phyloP scores from a whole-genome alignment of 1,284 basidiomycete genomes.

The Singerocomus rubriflavus region DNA sequence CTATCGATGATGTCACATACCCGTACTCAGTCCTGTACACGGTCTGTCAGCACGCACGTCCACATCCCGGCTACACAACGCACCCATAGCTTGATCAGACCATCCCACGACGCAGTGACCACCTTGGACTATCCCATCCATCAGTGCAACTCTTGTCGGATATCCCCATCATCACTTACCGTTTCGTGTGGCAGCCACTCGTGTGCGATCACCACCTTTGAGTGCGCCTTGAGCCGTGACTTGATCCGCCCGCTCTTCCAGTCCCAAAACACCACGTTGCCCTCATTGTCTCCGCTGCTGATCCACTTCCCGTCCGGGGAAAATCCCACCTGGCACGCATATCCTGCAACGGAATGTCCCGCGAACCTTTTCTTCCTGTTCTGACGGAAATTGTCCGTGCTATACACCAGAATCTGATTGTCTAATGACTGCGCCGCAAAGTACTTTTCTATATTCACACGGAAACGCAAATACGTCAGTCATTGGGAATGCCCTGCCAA shows the following conservation, averaged over 20 bases:
- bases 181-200: conserved; percentile 98
- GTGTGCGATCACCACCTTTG: conserved; percentile 94
- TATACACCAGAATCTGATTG: conserved; percentile 97
- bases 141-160: conserved; percentile 10
- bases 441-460: conserved; percentile 73
- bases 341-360: conserved; percentile 94
- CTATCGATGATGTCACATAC: conserved; percentile 1
- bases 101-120: conserved; percentile 96
- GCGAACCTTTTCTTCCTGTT: conserved; percentile 98
- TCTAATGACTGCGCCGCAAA: conserved; percentile 97
- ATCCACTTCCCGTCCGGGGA: conserved; percentile 98
- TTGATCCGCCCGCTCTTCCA: conserved; percentile 98
- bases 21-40: conserved; percentile 35
- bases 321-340: conserved; percentile 95
- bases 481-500: not conserved
- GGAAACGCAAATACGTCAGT: not conserved
- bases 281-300: conserved; percentile 92
- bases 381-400: conserved; percentile 95
- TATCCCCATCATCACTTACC: conserved; percentile 49
- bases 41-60: conserved; percentile 9
- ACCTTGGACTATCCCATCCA: conserved; percentile 73
- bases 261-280: conserved; percentile 98
- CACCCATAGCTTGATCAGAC: conserved; percentile 94
- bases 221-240: conserved; percentile 85
- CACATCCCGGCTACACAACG: not conserved